Conservation (phyloP, 768 basidiomycete genomes). For the Tulasnella sp. region DNA sequence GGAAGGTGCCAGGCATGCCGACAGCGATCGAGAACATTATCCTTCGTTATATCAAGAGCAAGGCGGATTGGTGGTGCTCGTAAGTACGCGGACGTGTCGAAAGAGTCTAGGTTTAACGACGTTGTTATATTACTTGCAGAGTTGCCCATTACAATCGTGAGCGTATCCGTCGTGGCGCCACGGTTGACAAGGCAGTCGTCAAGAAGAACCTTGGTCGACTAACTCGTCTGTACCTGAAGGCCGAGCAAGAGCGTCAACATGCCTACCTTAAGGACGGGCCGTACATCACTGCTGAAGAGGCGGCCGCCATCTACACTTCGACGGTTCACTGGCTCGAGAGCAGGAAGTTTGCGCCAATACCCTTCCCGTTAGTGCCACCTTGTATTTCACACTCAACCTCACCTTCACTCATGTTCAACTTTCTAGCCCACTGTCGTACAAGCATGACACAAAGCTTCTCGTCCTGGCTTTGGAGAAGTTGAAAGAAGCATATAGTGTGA, state of each 20-base stretch:
- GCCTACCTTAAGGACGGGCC: slow-evolving; percentile 99
- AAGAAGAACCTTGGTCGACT: slow-evolving; percentile 98
- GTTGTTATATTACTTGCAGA: slow-evolving; percentile 28
- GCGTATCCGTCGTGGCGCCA: slow-evolving; percentile 92
- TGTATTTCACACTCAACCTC: not conserved
- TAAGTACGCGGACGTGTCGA: slow-evolving; percentile 31
- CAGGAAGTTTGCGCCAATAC: slow-evolving; percentile 95
- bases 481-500: slow-evolving; percentile 98
- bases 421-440: slow-evolving; percentile 82
- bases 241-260: slow-evolving; percentile 97
- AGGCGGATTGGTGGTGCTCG: slow-evolving; percentile 99
- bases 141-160: slow-evolving; percentile 98
- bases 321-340: slow-evolving; percentile 99
- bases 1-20: slow-evolving; percentile 99
- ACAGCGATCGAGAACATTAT: slow-evolving; percentile 99
- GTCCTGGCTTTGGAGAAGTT: slow-evolving; percentile 95
- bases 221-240: slow-evolving; percentile 93
- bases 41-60: slow-evolving; percentile 96
- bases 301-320: slow-evolving; percentile 96
- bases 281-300: slow-evolving; percentile 97
- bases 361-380: slow-evolving; percentile 66
- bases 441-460: slow-evolving; percentile 96
- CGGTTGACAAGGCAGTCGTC: slow-evolving; percentile 96
- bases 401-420: not conserved
- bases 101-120: not conserved